These are phyloP conservation scores for Coriolopsis trogii DNA, from an alignment of 1,284 basidiomycete species.

Conservation along the genomic window DNA sequence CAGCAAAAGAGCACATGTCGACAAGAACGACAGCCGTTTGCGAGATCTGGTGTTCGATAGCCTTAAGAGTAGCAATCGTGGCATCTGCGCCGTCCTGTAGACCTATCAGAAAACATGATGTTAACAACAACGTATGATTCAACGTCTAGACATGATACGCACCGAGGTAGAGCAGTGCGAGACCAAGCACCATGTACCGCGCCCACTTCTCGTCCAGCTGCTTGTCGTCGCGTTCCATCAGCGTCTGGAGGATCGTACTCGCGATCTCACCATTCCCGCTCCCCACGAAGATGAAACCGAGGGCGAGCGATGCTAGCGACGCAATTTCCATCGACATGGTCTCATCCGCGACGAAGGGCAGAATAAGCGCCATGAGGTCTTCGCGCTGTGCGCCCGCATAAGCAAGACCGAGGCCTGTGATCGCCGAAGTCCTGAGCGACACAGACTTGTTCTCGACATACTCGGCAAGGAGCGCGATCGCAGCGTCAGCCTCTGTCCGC, in stretches of 20 bases:
- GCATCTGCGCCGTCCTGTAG: conserved; percentile 93
- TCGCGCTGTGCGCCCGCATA: conserved; percentile 93
- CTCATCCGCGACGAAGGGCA: conserved; percentile 86
- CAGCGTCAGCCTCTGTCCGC: conserved; percentile 92
- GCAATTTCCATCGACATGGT: conserved; percentile 87
- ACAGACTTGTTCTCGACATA: conserved; percentile 90
- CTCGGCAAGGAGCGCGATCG: conserved; percentile 89
- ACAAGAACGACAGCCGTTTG: conserved; percentile 93
- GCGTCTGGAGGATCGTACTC: conserved; percentile 86
- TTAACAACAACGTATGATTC: background rate
- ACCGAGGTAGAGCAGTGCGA: conserved; percentile 94
- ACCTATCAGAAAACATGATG: conserved; percentile 48
- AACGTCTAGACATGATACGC: conserved; percentile 27
- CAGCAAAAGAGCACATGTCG: conserved; percentile 94
- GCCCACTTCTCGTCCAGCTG: conserved; percentile 92
- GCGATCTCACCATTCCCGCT: conserved; percentile 95
- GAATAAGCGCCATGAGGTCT: conserved; percentile 78
- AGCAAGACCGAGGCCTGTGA: conserved; percentile 91
- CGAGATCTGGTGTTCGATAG: conserved; percentile 91
- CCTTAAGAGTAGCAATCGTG: conserved; percentile 93
- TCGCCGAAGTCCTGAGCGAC: conserved; percentile 84
- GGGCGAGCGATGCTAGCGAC: conserved; percentile 82
- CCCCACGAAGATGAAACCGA: conserved; percentile 96
- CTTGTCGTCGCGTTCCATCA: conserved; percentile 87
- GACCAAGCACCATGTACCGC: conserved; percentile 87